phyloP scores from a whole-genome alignment of 2,329 filamentous ascomycete genomes.

The Ceratocystis cacaofunesta region DNA sequence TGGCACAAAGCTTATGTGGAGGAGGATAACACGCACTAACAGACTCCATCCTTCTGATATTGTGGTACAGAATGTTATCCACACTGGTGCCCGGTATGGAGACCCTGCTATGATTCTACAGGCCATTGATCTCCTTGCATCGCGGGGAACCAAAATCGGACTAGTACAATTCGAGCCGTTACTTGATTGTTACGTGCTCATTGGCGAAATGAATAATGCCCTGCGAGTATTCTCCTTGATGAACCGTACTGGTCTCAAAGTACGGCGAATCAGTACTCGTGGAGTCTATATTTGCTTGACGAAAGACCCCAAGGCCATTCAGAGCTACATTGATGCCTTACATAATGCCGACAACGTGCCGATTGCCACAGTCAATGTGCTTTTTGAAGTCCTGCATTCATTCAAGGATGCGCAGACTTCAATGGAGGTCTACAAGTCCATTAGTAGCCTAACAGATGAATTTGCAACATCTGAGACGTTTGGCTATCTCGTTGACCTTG shows the following conservation, averaged over 20 bases:
- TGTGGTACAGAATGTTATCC: constrained; percentile 53
- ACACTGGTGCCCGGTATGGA: constrained; percentile 52
- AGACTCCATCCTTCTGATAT: constrained; percentile 38
- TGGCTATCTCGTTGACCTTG: constrained; percentile 11
- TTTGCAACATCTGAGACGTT: constrained; percentile 17
- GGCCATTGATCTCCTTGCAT: constrained; percentile 50
- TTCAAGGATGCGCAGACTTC: constrained; percentile 15
- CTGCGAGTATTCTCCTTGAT: constrained; percentile 62
- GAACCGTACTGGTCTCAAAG: constrained; percentile 44
- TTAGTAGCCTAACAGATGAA: constrained; percentile 18
- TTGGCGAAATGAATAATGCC: constrained; percentile 47
- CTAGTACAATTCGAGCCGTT: constrained; percentile 68
- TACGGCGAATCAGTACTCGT: constrained; percentile 46
- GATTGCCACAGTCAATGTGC: constrained; percentile 25
- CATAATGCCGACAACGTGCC: constrained; percentile 26
- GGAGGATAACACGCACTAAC: constrained; percentile 37
- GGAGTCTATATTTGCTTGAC: constrained; percentile 44
- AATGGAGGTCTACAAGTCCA: constrained; percentile 17
- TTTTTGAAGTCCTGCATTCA: constrained; percentile 24
- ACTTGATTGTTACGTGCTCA: constrained; percentile 50
- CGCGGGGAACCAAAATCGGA: constrained; percentile 41
- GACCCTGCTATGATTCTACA: constrained; percentile 56
- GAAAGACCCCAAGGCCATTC: constrained; percentile 30
- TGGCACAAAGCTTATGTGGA: constrained; percentile 59
- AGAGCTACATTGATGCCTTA: constrained; percentile 41